Evolutionary conservation across 495 filamentous ascomycete species (phyloP), one percentile per base, ranked within the genome.

Genomic region (Lepraria neglecta): DNA sequence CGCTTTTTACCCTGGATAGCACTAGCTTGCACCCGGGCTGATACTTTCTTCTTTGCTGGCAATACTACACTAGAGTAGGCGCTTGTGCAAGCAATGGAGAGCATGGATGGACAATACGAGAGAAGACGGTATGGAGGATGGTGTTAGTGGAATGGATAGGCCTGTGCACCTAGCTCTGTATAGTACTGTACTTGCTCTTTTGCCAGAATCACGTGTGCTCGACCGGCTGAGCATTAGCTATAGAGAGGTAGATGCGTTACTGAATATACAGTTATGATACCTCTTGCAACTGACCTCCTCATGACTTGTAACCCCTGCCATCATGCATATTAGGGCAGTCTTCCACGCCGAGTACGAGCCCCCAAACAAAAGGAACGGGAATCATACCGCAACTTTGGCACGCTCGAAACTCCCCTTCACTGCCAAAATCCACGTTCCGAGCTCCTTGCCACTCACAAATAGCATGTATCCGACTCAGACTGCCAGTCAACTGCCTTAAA

Each of bases 21-120:
- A 46, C 59, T 55, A 61, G 59, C 45, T 54, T 58, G 54, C 55
- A 45, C 35, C 48, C 40, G 19, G 48, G 33, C 35, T 50, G 38
- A 51, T 24, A 61, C 40, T 57, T 35, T 19, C 43, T 54, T 53
- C 56, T 54, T 64, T 54, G 48, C 56, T 60, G 54, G 56, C 56
- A 51, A 59, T n/a, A 7, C 44, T 48, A 10, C 40, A 53, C 28
- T 24, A 6, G 40, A 38, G 15, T 43, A 46, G 19, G 48, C 43
- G 38, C 48, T 58, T 48, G 42, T 53, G 58, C 48, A 21, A 53
- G 31, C 48, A 44, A 53, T 53, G 58, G 51, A 33, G 12, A 21
- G 48, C 12, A 51, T 44, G 19, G 31, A 60, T 5, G 46, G 46
- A 43, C 40, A 45, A 42, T 43, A 30, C 35, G 35, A 30, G 19